phyloP scores from a whole-genome alignment of 2,329 filamentous ascomycete genomes.

The Xylariaceae sp. region DNA sequence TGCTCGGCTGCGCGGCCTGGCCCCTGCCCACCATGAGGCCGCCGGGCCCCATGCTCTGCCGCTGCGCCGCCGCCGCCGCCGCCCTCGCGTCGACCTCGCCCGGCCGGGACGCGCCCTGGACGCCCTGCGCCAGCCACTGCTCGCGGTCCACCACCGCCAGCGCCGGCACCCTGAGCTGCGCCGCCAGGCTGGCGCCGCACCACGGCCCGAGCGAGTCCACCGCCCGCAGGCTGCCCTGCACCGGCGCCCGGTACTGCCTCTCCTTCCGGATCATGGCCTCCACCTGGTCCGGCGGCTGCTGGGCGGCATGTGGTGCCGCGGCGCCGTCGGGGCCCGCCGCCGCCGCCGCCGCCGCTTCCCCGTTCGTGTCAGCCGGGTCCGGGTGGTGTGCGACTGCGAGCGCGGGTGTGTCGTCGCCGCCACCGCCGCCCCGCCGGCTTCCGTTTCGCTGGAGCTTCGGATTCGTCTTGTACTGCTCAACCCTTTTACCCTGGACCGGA shows the following conservation, averaged over 20 bases:
- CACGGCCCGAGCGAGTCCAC: conserved; percentile 66
- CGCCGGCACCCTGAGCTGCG: conserved; percentile 60
- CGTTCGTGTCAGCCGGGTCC: conserved; percentile 14
- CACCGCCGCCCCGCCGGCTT: conserved; percentile 17
- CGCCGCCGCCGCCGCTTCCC: conserved; percentile 28
- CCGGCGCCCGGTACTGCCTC: conserved; percentile 29
- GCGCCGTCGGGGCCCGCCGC: conserved; percentile 27
- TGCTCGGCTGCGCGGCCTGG: conserved; percentile 31
- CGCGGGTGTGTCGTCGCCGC: no score
- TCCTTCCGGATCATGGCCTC: conserved; percentile 47
- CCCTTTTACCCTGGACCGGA: conserved; percentile 61
- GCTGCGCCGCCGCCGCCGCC: no score
- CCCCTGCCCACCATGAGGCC: conserved; percentile 39
- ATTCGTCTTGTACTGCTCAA: conserved; percentile 45
- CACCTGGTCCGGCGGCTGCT: conserved; percentile 50
- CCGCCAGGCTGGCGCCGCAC: conserved; percentile 64
- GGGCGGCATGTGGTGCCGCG: background rate
- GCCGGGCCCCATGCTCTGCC: conserved; percentile 57
- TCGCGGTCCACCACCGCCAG: conserved; percentile 66
- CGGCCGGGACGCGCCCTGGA: conserved; percentile 51
- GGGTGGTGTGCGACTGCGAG: conserved; percentile 12
- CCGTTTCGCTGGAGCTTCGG: conserved; percentile 31
- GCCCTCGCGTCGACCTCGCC: conserved; percentile 51
- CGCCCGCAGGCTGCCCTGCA: conserved; percentile 55
- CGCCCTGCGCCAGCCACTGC: conserved; percentile 60